Percentiles rank a stretch among this genome's conserved stretches.
phyloP scores from a whole-genome alignment of 2,329 filamentous ascomycete genomes.

The Aspergillus proliferans region DNA sequence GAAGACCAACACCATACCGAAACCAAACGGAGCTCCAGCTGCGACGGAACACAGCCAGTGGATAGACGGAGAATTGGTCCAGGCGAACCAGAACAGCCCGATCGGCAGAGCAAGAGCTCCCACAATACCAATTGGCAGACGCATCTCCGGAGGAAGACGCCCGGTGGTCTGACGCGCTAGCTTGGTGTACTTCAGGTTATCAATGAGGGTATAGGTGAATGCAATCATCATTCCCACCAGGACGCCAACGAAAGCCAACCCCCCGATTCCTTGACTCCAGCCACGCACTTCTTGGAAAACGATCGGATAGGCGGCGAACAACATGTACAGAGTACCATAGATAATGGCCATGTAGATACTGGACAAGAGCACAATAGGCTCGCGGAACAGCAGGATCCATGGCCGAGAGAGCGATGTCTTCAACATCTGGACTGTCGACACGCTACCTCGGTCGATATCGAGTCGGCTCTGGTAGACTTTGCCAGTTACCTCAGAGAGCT shows the following conservation, averaged over 20 bases:
- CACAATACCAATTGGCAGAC: conserved; percentile 45
- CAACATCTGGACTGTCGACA: conserved; percentile 32
- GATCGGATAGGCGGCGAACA: conserved; percentile 48
- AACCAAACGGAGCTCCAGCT: conserved; percentile 33
- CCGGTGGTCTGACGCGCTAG: conserved; percentile 16
- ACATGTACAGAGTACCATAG: conserved; percentile 35
- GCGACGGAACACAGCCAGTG: conserved; percentile 35
- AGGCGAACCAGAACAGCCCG: conserved; percentile 55
- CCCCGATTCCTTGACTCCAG: conserved; percentile 41
- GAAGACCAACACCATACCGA: conserved; percentile 37
- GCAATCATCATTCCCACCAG: conserved; percentile 33
- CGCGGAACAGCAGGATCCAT: conserved; percentile 30
- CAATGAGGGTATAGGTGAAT: conserved; percentile 31
- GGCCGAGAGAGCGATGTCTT: conserved; percentile 43
- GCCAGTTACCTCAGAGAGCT: conserved; percentile 19
- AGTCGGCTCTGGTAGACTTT: conserved; percentile 32
- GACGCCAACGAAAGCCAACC: conserved; percentile 44
- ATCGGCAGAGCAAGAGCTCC: conserved; percentile 48
- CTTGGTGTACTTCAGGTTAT: conserved; percentile 29
- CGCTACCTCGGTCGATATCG: conserved; percentile 33
- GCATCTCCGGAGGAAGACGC: conserved; percentile 49
- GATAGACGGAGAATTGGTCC: conserved; percentile 46
- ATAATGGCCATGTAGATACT: conserved; percentile 19
- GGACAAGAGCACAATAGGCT: conserved; percentile 16
- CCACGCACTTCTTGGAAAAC: conserved; percentile 33